phyloP scores from a whole-genome alignment of 345 rosid genomes.

The Sonneratia caseolaris region DNA sequence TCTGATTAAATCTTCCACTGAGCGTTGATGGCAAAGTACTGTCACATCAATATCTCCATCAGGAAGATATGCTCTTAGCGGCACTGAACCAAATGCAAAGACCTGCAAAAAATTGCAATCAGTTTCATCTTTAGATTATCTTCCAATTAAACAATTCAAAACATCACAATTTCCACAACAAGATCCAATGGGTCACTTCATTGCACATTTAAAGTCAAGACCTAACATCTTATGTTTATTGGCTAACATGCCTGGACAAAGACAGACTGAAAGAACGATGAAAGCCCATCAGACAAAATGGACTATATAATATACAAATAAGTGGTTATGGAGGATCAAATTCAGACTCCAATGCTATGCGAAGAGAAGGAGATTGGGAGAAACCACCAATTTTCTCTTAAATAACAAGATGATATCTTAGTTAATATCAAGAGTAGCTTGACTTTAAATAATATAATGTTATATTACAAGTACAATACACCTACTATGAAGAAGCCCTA shows the following conservation, averaged over 20 bases:
- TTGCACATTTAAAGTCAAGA: not conserved
- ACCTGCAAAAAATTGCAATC: slow-evolving; percentile 30
- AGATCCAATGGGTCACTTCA: not conserved
- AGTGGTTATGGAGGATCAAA: not conserved
- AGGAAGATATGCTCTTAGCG: slow-evolving; percentile 76
- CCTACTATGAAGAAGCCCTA: not conserved
- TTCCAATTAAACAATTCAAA: not conserved
- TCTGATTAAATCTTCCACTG: slow-evolving; percentile 48
- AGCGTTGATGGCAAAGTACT: slow-evolving; percentile 37
- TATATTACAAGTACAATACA: not conserved
- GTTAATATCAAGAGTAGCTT: not conserved
- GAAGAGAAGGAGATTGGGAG: not conserved
- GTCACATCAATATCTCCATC: slow-evolving; percentile 96
- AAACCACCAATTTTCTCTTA: not conserved
- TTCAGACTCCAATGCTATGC: not conserved
- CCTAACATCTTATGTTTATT: not conserved
- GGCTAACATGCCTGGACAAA: not conserved
- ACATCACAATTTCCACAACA: not conserved
- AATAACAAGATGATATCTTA: not conserved
- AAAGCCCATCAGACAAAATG: not conserved
- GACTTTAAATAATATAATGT: not conserved
- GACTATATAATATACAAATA: not conserved
- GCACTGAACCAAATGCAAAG: slow-evolving; percentile 71
- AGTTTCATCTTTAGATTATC: not conserved
- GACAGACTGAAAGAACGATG: not conserved